phyloP scores from a whole-genome alignment of 352 stramenopile species.

The Phytopythium delawarense region DNA sequence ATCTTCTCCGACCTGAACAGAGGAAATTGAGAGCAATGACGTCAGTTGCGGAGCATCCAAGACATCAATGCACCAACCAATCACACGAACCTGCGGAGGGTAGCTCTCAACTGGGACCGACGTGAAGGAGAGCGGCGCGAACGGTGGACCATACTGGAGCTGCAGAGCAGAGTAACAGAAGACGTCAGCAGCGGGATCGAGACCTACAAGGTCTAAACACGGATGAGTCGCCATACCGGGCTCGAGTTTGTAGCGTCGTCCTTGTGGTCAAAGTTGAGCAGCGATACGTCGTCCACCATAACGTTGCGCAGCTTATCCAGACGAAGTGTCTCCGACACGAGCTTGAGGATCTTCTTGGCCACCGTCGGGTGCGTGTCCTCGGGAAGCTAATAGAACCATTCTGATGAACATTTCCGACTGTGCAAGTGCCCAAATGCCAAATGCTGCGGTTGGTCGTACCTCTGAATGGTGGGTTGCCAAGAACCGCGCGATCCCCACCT shows the following conservation, averaged over 20 bases:
- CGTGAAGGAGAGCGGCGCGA: slow-evolving; percentile 53
- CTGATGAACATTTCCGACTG: not conserved
- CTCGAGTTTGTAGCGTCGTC: slow-evolving; percentile 39
- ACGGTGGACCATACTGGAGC: slow-evolving; percentile 67
- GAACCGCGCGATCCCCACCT: slow-evolving; percentile 73
- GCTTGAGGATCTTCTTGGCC: slow-evolving; percentile 56
- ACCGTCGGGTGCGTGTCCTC: slow-evolving; percentile 60
- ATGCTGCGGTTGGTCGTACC: slow-evolving; percentile 14
- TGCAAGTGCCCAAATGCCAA: not conserved
- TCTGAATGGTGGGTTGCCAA: slow-evolving; percentile 62
- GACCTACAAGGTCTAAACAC: not conserved
- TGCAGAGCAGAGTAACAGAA: slow-evolving; percentile 16
- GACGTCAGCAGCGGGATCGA: slow-evolving; percentile 1
- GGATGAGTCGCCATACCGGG: slow-evolving; percentile 22
- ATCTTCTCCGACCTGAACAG: slow-evolving; percentile 44
- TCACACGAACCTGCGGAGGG: slow-evolving; percentile 46
- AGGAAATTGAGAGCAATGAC: not conserved
- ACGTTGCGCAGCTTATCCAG: slow-evolving; percentile 63
- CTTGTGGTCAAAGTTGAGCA: slow-evolving; percentile 68
- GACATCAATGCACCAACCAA: not conserved
- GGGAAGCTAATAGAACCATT: slow-evolving; percentile 31
- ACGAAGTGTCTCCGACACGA: slow-evolving; percentile 69
- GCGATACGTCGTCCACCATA: slow-evolving; percentile 57
- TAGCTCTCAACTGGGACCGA: slow-evolving; percentile 76
- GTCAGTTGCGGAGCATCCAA: not conserved